Conservation (phyloP, 192 early-diverging fungal genomes). For the Backusella tarrabulga region DNA sequence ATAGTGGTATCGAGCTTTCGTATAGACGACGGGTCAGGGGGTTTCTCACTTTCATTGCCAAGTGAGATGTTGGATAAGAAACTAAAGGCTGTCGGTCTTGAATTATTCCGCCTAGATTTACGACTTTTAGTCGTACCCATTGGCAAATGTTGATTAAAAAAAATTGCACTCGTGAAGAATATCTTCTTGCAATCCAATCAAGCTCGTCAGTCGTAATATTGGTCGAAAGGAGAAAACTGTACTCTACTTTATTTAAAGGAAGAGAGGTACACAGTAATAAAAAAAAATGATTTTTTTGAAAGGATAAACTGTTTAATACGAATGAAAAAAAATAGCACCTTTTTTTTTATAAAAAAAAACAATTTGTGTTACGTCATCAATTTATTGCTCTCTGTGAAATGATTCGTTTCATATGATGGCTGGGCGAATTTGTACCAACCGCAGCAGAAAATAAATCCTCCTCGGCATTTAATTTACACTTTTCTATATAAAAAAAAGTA, state of each 20-base stretch:
- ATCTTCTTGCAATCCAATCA: constrained; percentile 13
- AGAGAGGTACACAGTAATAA: neutral
- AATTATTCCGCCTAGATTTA: constrained; percentile 32
- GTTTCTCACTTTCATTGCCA: constrained; percentile 22
- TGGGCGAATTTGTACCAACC: too few species aligned
- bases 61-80: constrained; percentile 38
- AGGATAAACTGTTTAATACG: too few species aligned
- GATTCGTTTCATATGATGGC: too few species aligned
- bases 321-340: neutral
- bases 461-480: too few species aligned
- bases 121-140: constrained; percentile 37
- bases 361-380: too few species aligned
- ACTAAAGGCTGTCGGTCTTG: constrained; percentile 31
- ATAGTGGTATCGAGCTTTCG: neutral
- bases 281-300: neutral
- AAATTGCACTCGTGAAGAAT: constrained; percentile 10
- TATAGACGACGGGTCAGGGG: neutral
- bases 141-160: constrained; percentile 11
- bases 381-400: too few species aligned
- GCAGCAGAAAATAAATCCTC: too few species aligned
- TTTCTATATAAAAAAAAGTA: too few species aligned
- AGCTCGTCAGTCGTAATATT: neutral
- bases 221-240: neutral
- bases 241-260: neutral
- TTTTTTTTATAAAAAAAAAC: neutral